Conservation (phyloP, 2,329 filamentous ascomycete genomes). For the Diaporthe citrichinensis region DNA sequence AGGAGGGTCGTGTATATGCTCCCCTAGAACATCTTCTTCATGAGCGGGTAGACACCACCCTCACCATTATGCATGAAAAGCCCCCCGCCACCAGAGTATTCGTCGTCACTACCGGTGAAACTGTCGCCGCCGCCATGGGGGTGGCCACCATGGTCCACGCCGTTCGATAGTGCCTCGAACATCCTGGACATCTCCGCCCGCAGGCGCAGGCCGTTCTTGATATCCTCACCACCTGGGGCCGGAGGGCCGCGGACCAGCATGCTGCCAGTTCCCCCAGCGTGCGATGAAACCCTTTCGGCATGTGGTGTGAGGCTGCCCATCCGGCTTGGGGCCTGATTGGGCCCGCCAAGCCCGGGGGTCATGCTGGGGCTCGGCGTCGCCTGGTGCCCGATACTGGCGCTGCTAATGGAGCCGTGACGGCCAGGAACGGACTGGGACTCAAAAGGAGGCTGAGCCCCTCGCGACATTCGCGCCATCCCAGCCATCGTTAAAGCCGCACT, state of each 20-base stretch:
- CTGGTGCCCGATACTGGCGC: constrained; percentile 24
- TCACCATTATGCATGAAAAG: background rate
- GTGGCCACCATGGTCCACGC: constrained; percentile 40
- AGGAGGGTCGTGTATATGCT: background rate
- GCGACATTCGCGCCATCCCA: constrained; percentile 65
- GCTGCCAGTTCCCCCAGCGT: background rate
- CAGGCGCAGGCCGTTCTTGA: constrained; percentile 63
- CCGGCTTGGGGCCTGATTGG: constrained; percentile 19
- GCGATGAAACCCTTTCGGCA: constrained; percentile 20
- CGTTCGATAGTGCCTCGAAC: constrained; percentile 56
- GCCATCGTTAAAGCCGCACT: constrained; percentile 68
- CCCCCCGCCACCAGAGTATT: constrained; percentile 26
- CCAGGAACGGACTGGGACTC: background rate
- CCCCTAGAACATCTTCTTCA: constrained; percentile 39
- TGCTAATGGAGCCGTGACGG: constrained; percentile 36
- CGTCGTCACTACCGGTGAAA: background rate
- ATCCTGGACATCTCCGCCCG: constrained; percentile 68
- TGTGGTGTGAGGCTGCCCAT: constrained; percentile 40
- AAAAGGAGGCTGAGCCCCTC: too few relatives aligned
- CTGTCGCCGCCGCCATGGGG: constrained; percentile 20
- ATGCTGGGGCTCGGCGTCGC: constrained; percentile 36
- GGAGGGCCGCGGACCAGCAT: background rate
- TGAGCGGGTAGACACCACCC: constrained; percentile 27
- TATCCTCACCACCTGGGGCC: constrained; percentile 29
- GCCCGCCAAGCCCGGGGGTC: constrained; percentile 2